These are phyloP conservation scores for Komagataella mondaviorum DNA, from an alignment of 805 yeast genomes.

Conservation along the genomic window DNA sequence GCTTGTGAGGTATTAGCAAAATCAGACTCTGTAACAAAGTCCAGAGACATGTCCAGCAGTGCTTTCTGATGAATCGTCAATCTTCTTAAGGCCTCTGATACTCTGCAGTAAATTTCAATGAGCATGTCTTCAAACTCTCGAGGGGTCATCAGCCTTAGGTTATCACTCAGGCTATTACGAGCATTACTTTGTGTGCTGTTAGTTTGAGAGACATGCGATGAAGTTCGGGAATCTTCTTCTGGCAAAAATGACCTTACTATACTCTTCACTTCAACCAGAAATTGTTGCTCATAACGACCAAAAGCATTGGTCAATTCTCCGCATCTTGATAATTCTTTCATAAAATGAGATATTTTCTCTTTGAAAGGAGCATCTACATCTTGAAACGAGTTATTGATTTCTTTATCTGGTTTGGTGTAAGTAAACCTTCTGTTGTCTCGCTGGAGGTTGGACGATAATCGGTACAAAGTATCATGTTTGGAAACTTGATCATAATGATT, in stretches of 20 bases:
- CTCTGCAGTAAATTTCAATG: constrained; percentile 39
- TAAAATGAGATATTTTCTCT: constrained; percentile 25
- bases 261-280: constrained; percentile 58
- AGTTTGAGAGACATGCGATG: constrained; percentile 12
- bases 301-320: constrained; percentile 52
- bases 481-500: constrained; percentile 36
- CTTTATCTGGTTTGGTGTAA: constrained; percentile 6
- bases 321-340: constrained; percentile 47
- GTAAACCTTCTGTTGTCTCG: constrained; percentile 3
- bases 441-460: constrained; percentile 21
- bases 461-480: constrained; percentile 30
- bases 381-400: constrained; percentile 19
- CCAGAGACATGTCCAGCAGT: constrained; percentile 56
- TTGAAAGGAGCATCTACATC: constrained; percentile 26
- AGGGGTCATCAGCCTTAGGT: constrained; percentile 55
- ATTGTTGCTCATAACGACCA: constrained; percentile 48
- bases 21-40: constrained; percentile 21
- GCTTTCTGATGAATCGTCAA: constrained; percentile 69
- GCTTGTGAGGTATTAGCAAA: constrained; percentile 15
- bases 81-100: constrained; percentile 64
- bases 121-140: constrained; percentile 67
- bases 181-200: constrained; percentile 11
- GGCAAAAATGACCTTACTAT: constrained; percentile 61
- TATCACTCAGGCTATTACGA: constrained; percentile 17
- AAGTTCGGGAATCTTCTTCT: constrained; percentile 15